Conservation (phyloP, 495 filamentous ascomycete species). For the Parmelia sp. region DNA sequence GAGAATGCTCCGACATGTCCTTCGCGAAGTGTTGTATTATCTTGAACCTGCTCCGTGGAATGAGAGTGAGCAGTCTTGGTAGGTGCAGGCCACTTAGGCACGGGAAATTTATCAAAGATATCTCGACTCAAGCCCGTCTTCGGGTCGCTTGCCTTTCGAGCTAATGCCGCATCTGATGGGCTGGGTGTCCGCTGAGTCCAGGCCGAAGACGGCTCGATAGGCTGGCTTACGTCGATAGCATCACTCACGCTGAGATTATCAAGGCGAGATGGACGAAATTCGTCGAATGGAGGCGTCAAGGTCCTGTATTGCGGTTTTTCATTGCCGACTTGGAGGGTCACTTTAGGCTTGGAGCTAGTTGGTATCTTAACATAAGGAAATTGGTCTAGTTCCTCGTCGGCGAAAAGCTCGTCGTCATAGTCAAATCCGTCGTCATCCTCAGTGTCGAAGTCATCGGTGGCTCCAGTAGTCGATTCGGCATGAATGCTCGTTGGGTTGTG, state of each 20-base stretch:
- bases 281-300: background rate
- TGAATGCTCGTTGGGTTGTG: background rate
- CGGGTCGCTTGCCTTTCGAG: constrained; percentile 20
- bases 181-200: constrained; percentile 26
- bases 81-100: background rate
- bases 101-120: background rate
- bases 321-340: background rate
- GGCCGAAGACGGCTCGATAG: background rate
- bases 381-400: constrained; percentile 4
- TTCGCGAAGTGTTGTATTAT: background rate
- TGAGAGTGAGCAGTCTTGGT: background rate
- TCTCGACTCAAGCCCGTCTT: background rate
- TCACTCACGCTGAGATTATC: constrained; percentile 10
- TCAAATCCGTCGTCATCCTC: constrained; percentile 16
- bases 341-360: background rate
- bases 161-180: constrained; percentile 33
- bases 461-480: constrained; percentile 4
- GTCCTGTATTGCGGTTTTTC: background rate
- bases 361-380: background rate
- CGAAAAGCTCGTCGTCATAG: constrained; percentile 8
- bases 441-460: constrained; percentile 10
- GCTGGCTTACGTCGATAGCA: constrained; percentile 12
- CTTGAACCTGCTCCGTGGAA: background rate
- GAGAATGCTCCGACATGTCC: background rate
- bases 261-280: background rate